These are phyloP conservation scores for Tulasnella sp. DNA, from an alignment of 768 basidiomycete species.

Conservation along the genomic window DNA sequence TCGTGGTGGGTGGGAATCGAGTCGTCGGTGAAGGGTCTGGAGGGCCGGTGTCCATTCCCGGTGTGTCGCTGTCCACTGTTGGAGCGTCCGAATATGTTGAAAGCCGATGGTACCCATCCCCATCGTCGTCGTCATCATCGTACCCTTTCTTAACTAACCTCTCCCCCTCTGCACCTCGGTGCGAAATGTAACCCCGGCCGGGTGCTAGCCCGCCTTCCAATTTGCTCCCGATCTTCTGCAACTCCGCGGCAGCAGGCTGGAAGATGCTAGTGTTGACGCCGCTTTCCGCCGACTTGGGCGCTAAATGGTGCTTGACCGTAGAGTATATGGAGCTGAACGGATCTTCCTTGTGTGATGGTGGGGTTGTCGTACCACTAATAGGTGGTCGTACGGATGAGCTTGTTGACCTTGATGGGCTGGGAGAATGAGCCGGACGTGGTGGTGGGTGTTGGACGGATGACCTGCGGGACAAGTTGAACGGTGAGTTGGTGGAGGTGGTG, in stretches of 20 bases:
- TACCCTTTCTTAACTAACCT: neutral
- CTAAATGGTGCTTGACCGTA: neutral
- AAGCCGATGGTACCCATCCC: neutral
- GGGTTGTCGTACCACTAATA: neutral
- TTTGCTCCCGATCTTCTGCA: conserved; percentile 12
- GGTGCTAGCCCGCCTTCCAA: conserved; percentile 9
- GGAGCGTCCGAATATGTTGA: conserved; percentile 1
- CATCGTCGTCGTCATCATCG: neutral
- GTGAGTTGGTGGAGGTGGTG: neutral
- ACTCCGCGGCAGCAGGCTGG: neutral
- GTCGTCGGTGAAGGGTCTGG: neutral
- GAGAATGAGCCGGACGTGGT: neutral
- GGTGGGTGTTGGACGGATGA: neutral
- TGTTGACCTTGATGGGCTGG: neutral
- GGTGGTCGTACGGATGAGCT: neutral
- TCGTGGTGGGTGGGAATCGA: too few relatives aligned
- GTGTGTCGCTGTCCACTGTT: conserved; percentile 9
- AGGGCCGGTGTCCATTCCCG: conserved; percentile 10
- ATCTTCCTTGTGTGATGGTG: neutral
- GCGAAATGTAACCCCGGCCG: conserved; percentile 7
- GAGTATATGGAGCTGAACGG: conserved; percentile 12
- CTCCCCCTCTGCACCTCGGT: conserved; percentile 15
- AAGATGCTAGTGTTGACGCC: neutral
- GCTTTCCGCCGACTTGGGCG: neutral
- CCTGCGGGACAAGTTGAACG: neutral